These are phyloP conservation scores for Baudoinia panamericana DNA, from an alignment of 495 filamentous ascomycete species.

Conservation along the genomic window DNA sequence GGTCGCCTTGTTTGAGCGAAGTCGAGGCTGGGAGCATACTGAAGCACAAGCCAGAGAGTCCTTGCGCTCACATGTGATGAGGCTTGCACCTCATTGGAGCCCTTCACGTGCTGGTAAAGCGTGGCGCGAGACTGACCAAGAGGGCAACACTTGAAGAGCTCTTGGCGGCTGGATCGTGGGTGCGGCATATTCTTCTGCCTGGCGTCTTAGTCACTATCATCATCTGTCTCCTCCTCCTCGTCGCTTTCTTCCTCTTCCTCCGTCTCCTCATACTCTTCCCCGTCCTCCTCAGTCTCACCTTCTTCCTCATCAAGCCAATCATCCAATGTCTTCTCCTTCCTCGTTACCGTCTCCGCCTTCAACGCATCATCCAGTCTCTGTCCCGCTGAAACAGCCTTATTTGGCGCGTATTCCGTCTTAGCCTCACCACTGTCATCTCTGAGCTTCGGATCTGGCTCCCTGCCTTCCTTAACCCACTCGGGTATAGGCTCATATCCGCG, in stretches of 20 bases:
- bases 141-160: too few species aligned
- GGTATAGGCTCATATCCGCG: constrained; percentile 66
- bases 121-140: too few species aligned
- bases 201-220: constrained; percentile 38
- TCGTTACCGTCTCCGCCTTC: constrained; percentile 20
- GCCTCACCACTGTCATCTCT: constrained; percentile 38
- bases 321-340: constrained; percentile 60
- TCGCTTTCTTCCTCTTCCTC: constrained; percentile 31
- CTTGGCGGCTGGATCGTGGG: too few species aligned
- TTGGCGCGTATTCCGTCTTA: constrained; percentile 24
- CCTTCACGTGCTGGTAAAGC: too few species aligned
- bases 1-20: too few species aligned
- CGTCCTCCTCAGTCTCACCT: constrained; percentile 35
- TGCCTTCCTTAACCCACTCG: constrained; percentile 68
- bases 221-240: constrained; percentile 34
- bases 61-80: too few species aligned
- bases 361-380: constrained; percentile 22
- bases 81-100: too few species aligned
- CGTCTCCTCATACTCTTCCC: constrained; percentile 37
- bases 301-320: constrained; percentile 71
- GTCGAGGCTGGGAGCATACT: too few species aligned
- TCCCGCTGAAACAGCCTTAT: constrained; percentile 12
- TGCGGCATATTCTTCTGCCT: too few species aligned
- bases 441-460: constrained; percentile 65
- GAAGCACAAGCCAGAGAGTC: too few species aligned